phyloP scores from a whole-genome alignment of 176 grass and related monocot genomes.

The Urochloa ruziziensis region DNA sequence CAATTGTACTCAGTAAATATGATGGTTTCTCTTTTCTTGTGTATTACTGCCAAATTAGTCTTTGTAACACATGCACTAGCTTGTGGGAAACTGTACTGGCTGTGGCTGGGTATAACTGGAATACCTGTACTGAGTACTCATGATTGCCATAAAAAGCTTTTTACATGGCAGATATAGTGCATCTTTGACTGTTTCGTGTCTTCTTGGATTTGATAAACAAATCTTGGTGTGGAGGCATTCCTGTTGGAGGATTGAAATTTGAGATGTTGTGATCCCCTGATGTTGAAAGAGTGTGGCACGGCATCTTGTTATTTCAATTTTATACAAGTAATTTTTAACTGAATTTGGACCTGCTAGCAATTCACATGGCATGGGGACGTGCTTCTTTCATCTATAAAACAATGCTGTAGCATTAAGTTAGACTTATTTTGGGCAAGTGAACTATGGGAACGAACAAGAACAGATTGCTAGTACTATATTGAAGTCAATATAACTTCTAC shows the following conservation, averaged over 20 bases:
- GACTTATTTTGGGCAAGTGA: background rate
- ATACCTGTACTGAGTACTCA: background rate
- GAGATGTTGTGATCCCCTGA: background rate
- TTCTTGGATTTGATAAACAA: slow-evolving; percentile 14
- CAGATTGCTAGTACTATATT: background rate
- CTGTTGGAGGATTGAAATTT: background rate
- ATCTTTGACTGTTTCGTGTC: background rate
- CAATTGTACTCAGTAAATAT: slow-evolving; percentile 1
- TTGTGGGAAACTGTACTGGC: background rate
- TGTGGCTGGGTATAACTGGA: slow-evolving; percentile 4
- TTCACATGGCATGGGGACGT: background rate
- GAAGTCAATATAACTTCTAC: background rate
- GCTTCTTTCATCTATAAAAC: slow-evolving; percentile 2
- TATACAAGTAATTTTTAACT: background rate
- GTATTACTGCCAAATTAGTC: background rate
- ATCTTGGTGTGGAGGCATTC: background rate
- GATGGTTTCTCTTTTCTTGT: background rate
- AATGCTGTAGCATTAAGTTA: slow-evolving; percentile 1
- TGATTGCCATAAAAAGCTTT: background rate
- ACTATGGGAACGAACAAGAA: background rate
- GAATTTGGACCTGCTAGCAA: background rate
- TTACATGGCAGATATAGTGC: background rate
- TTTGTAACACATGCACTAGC: background rate
- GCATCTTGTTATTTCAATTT: background rate
- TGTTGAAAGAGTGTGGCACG: background rate